phyloP scores from a whole-genome alignment of 1,284 basidiomycete genomes.

The Abortiporus biennis region DNA sequence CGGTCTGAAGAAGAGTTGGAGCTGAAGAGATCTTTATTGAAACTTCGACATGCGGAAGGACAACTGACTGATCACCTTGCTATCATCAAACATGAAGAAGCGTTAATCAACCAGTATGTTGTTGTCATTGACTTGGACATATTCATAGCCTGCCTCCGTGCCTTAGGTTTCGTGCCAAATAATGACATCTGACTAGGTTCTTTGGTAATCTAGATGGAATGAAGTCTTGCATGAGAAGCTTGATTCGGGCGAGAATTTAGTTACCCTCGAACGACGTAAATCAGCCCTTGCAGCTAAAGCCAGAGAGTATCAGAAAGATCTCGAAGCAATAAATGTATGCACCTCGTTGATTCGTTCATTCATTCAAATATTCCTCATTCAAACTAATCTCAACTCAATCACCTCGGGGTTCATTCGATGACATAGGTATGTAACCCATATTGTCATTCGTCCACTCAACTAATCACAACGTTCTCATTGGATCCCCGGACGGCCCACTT shows the following conservation, averaged over 20 bases:
- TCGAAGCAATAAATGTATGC: constrained; percentile 28
- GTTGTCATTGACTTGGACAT: neutral
- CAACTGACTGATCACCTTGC: constrained; percentile 31
- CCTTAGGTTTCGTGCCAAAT: neutral
- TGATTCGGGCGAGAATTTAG: constrained; percentile 20
- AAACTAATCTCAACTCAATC: no score
- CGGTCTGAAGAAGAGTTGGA: constrained; percentile 28
- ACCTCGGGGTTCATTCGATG: no score
- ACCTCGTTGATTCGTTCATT: neutral
- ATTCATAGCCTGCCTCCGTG: neutral
- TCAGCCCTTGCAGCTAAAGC: constrained; percentile 34
- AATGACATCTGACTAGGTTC: neutral
- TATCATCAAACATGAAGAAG: constrained; percentile 26
- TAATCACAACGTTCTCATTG: neutral
- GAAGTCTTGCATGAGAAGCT: constrained; percentile 21
- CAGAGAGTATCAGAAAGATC: constrained; percentile 37
- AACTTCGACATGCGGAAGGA: constrained; percentile 28
- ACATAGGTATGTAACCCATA: no score
- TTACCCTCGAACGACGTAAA: constrained; percentile 30
- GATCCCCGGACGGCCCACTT: neutral
- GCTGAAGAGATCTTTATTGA: constrained; percentile 25
- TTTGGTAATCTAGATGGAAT: constrained; percentile 33
- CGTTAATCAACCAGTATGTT: constrained; percentile 31
- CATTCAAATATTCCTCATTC: neutral
- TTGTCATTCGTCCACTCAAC: no score